Evolutionary conservation across 2,329 filamentous ascomycete species (phyloP).

Genomic region (Fusarium decemcellulare): DNA sequence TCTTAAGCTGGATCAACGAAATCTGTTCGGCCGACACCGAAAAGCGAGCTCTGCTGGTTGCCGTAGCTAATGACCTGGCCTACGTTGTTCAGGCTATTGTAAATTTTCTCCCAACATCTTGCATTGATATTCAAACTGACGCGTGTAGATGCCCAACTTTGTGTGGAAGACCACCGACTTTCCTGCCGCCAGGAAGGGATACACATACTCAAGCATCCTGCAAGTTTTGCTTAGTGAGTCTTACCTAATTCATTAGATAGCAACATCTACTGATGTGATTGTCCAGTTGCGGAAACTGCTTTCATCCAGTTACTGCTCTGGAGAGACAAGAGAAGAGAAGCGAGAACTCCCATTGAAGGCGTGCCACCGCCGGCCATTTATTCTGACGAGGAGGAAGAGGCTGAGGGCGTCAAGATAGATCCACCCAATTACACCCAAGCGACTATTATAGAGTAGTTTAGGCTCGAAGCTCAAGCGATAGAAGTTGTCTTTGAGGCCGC

Average conservation of each 20-base stretch:
- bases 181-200: slow-evolving; percentile 30
- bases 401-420: neutral
- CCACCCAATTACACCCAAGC: too few relatives aligned
- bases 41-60: slow-evolving; percentile 37
- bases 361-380: neutral
- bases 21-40: slow-evolving; percentile 39
- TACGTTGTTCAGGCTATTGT: slow-evolving; percentile 40
- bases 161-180: slow-evolving; percentile 38
- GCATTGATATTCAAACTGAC: neutral
- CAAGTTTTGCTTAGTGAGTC: slow-evolving; percentile 26
- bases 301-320: slow-evolving; percentile 1
- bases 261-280: neutral
- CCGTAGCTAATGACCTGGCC: slow-evolving; percentile 20
- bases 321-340: neutral
- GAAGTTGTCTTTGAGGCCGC: too few relatives aligned
- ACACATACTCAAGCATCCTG: slow-evolving; percentile 24
- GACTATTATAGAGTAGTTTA: too few relatives aligned
- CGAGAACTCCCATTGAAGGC: neutral
- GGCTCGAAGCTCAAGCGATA: too few relatives aligned
- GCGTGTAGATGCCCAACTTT: slow-evolving; percentile 23
- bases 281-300: neutral
- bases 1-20: slow-evolving; percentile 44
- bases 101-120: slow-evolving; percentile 9
- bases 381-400: slow-evolving; percentile 1
- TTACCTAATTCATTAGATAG: neutral